Conservation (phyloP, 2,329 filamentous ascomycete species). For the Xylaria digitata region DNA sequence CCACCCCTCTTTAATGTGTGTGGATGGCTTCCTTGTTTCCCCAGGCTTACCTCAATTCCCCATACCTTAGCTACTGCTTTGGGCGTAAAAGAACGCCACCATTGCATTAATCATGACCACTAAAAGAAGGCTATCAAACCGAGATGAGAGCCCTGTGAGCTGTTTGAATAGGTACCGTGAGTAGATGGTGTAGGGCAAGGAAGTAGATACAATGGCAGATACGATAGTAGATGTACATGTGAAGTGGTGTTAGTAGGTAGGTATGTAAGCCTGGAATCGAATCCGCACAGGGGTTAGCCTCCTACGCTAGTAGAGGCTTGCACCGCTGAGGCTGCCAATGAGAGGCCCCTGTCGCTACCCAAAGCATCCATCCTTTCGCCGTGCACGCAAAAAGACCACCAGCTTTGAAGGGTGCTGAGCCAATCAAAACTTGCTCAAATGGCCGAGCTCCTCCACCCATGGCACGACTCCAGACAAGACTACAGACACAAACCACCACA, state of each 20-base stretch:
- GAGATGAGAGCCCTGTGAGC: background rate
- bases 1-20: slow-evolving; percentile 14
- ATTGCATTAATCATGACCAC: background rate
- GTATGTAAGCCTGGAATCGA: slow-evolving; percentile 6
- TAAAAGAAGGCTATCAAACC: background rate
- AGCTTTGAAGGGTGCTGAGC: slow-evolving; percentile 45
- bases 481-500: slow-evolving; percentile 29
- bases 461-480: slow-evolving; percentile 40
- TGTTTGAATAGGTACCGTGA: background rate
- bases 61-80: slow-evolving; percentile 13
- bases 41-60: background rate
- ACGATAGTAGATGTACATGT: no score
- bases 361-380: slow-evolving; percentile 35
- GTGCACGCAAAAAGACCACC: slow-evolving; percentile 38
- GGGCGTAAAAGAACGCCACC: slow-evolving; percentile 18
- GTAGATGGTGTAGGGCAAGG: background rate
- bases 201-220: no score
- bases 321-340: slow-evolving; percentile 36
- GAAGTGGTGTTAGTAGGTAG: background rate
- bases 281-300: slow-evolving; percentile 17
- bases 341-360: slow-evolving; percentile 34
- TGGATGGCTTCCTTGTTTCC: slow-evolving; percentile 10
- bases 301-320: slow-evolving; percentile 24
- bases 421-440: slow-evolving; percentile 63
- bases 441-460: slow-evolving; percentile 44